Percentiles rank a stretch among this genome's conserved stretches.
These are phyloP conservation scores for Hamamelis virginiana DNA, from an alignment of 164 flowering plant genomes.

Conservation along the genomic window DNA sequence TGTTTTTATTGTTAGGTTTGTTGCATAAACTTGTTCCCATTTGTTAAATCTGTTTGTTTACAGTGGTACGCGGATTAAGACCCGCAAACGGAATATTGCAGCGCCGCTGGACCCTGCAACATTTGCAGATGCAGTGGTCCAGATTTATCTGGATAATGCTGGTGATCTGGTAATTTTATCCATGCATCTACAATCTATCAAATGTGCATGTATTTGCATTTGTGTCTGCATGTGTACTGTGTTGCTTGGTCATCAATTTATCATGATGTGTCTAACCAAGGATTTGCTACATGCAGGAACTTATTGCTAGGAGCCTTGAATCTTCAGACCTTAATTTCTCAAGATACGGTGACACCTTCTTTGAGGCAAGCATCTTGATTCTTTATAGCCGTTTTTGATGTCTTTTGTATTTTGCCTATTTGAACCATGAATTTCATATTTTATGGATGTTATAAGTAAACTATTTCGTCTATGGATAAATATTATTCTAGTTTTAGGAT, in stretches of 20 bases:
- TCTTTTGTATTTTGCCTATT: neutral
- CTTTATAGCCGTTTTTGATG: neutral
- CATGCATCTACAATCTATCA: neutral
- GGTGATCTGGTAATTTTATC: conserved; percentile 82
- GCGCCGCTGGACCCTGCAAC: conserved; percentile 99
- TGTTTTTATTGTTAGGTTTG: neutral
- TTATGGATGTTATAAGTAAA: neutral
- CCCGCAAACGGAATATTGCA: conserved; percentile 99
- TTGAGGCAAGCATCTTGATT: conserved; percentile 60
- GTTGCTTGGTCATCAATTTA: neutral
- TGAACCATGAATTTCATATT: neutral
- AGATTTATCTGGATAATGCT: conserved; percentile 99
- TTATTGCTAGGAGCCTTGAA: conserved; percentile 79
- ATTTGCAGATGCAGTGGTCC: conserved; percentile 99
- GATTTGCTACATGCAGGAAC: conserved; percentile 56
- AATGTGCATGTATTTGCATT: neutral
- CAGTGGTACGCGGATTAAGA: conserved; percentile 99
- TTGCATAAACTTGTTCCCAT: neutral
- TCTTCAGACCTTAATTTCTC: conserved; percentile 90
- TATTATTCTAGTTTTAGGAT: neutral
- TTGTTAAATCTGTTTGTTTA: conserved; percentile 2
- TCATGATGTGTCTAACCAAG: neutral
- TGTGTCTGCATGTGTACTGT: neutral
- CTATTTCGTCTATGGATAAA: neutral
- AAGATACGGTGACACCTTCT: conserved; percentile 98